Conservation (phyloP, 225 moss, liverwort and hornwort genomes). For the Bryoerythrophyllum caledonicum region DNA sequence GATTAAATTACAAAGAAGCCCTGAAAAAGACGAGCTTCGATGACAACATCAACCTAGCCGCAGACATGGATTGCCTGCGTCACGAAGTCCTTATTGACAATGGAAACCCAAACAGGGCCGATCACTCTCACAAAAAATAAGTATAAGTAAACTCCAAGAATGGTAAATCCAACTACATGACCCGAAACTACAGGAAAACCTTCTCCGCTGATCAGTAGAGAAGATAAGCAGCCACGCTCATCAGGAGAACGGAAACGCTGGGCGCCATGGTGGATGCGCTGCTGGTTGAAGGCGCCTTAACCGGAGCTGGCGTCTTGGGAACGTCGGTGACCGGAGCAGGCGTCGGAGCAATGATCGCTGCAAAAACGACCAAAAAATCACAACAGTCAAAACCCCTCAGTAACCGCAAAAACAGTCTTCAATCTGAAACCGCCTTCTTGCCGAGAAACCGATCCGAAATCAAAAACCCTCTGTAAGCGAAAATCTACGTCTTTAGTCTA, state of each 20-base stretch:
- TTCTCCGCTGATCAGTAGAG: neutral
- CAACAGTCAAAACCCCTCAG: neutral
- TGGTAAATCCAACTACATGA: neutral
- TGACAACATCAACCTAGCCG: neutral
- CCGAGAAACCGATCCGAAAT: neutral
- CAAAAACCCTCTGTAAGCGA: too few relatives aligned
- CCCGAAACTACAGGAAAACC: neutral
- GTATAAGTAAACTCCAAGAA: neutral
- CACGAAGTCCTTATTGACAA: neutral
- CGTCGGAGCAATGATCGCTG: neutral
- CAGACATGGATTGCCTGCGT: neutral
- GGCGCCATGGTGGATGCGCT: neutral
- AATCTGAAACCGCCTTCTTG: too few relatives aligned
- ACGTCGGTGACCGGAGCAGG: neutral
- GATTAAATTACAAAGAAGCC: neutral
- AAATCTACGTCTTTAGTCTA: too few relatives aligned
- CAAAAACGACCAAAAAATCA: neutral
- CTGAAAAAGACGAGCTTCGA: neutral
- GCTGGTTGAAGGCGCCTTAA: neutral
- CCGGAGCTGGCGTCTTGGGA: neutral
- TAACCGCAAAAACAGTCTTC: neutral
- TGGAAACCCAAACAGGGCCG: neutral
- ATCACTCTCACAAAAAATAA: neutral
- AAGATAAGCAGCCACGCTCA: slow-evolving; percentile 7
- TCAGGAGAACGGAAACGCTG: neutral